Base-by-base conservation (phyloP, 192 early-diverging fungal species). In the Coemansia sp. region DNA sequence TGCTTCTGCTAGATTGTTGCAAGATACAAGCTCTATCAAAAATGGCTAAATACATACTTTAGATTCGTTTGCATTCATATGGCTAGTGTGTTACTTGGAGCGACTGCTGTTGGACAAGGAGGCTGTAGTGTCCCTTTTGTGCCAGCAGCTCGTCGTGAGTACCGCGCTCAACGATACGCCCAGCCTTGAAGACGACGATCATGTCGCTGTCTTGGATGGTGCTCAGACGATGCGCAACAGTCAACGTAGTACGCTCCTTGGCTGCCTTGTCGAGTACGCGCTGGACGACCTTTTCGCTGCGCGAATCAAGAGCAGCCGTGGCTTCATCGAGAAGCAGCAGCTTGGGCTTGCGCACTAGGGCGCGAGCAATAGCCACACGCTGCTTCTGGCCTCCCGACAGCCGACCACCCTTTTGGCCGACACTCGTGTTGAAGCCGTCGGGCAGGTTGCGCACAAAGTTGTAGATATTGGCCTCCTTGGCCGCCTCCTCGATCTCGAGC, bases 291-390 rank as follows among this genome's bases (percentile, higher is more conserved):
- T 82, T 88, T 75, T 94, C 92, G 47, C 85, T 86, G 57, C 87
- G 86, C 10, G 88, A 88, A 70, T 94, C 92, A 14, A 94, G 73
- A 0, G 92, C 91, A 13, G 84, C 85, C 2, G 92, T 92, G 10
- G 92, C 91, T 75, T 94, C 92, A 69, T 94, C 92, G 12, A 92
- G 72, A 20, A 94, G 72, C 62, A 93, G 74, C 53, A 93, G 84
- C 75, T 84, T 82, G 55, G 88, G 88, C 64, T 88, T 76, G 57
- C 85, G 81, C 23, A 89, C 73, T 26, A 88, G 71, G 13, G 88
- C 88, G 64, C 88, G 83, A 12, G 88, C 87, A 76, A 88, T 87
- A 2, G 86, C 86, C 52, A 88, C 75, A 25, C 87, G 81, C 70
- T 87, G 86, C 68, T 86, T 86, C 31, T 31, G 31, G 31, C 31